These are phyloP conservation scores for Aotearoamyces nothofagi DNA, from an alignment of 2,329 filamentous ascomycete species.

Conservation along the genomic window DNA sequence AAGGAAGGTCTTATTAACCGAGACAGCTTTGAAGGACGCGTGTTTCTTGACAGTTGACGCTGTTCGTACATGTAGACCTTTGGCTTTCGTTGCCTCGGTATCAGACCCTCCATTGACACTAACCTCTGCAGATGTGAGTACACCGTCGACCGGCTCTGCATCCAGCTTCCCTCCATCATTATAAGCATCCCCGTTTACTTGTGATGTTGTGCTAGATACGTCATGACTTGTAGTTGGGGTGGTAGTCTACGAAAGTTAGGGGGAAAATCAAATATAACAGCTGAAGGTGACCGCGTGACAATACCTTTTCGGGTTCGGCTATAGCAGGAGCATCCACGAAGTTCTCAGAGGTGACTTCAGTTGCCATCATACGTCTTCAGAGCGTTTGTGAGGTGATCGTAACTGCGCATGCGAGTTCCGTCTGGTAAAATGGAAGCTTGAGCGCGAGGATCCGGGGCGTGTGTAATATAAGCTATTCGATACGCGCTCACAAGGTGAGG, in stretches of 20 bases:
- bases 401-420: constrained; percentile 19
- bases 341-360: constrained; percentile 39
- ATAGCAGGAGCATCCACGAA: constrained; percentile 16
- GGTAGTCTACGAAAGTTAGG: not conserved
- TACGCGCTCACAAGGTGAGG: too few relatives aligned
- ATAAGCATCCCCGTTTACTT: constrained; percentile 31
- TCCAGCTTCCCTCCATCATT: constrained; percentile 37
- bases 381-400: constrained; percentile 14
- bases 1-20: constrained; percentile 72
- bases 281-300: constrained; percentile 2
- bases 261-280: not conserved
- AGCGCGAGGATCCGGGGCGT: too few relatives aligned
- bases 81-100: constrained; percentile 52
- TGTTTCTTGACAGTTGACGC: constrained; percentile 56
- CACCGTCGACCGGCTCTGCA: constrained; percentile 40
- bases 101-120: constrained; percentile 64
- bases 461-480: too few relatives aligned
- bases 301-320: constrained; percentile 4
- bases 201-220: constrained; percentile 22
- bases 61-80: constrained; percentile 41
- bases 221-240: constrained; percentile 22
- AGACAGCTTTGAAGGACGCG: constrained; percentile 69
- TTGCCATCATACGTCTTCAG: constrained; percentile 47
- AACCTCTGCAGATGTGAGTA: constrained; percentile 45
- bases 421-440: not conserved